Evolutionary conservation across 1,139 yeast species (phyloP).

Genomic region (Suhomyces kunorum): DNA sequence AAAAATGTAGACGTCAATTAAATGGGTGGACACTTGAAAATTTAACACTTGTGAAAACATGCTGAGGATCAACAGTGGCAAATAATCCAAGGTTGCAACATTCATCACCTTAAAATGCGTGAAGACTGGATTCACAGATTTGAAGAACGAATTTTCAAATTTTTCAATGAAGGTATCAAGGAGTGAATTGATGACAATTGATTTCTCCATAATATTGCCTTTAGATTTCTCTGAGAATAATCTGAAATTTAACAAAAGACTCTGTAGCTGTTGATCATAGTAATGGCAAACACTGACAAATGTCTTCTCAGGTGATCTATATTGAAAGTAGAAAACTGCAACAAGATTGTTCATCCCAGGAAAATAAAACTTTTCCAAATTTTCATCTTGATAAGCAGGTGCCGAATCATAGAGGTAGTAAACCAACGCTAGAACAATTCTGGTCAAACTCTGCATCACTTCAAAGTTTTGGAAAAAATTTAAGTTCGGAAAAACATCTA

Average conservation of each 20-base stretch:
- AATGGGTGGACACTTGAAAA: constrained; percentile 29
- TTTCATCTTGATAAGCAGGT: constrained; percentile 13
- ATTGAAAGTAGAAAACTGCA: constrained; percentile 43
- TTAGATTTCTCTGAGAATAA: constrained; percentile 6
- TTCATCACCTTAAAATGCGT: constrained; percentile 50
- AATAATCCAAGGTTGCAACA: constrained; percentile 32
- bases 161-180: constrained; percentile 31
- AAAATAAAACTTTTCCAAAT: constrained; percentile 20
- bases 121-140: constrained; percentile 46
- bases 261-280: constrained; percentile 34
- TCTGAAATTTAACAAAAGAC: constrained; percentile 23
- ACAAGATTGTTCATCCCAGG: constrained; percentile 36
- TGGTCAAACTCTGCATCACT: constrained; percentile 29
- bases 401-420: constrained; percentile 22
- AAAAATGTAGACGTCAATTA: constrained; percentile 61
- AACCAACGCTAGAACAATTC: constrained; percentile 29
- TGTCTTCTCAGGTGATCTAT: constrained; percentile 38
- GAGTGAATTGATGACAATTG: constrained; percentile 12
- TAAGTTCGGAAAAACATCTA: constrained; percentile 44
- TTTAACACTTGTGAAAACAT: constrained; percentile 25
- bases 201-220: constrained; percentile 6
- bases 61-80: constrained; percentile 25
- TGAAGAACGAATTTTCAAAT: constrained; percentile 48
- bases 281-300: constrained; percentile 49
- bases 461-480: constrained; percentile 39